A percentile compares a stretch with the other conserved stretches of the same genome.
These are phyloP conservation scores for Pichia occidentalis DNA, from an alignment of 805 yeast species.

Conservation along the genomic window DNA sequence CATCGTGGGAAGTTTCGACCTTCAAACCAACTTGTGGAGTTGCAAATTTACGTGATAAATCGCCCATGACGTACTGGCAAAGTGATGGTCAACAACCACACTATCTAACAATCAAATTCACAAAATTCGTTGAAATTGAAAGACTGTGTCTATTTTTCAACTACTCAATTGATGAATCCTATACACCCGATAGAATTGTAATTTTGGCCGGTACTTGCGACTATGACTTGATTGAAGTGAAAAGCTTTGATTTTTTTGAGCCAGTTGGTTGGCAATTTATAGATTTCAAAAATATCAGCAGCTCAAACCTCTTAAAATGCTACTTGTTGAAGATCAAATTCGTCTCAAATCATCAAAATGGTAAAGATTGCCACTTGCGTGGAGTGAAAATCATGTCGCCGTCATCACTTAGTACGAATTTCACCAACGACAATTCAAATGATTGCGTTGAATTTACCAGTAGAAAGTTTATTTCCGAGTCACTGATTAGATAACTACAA, in stretches of 20 bases:
- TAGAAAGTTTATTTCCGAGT: constrained; percentile 28
- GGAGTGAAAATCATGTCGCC: constrained; percentile 58
- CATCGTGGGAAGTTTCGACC: constrained; percentile 80
- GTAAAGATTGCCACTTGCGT: constrained; percentile 89
- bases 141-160: constrained; percentile 68
- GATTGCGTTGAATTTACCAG: constrained; percentile 30
- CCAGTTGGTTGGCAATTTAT: constrained; percentile 79
- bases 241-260: constrained; percentile 48
- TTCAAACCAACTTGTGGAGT: constrained; percentile 67
- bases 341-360: constrained; percentile 82
- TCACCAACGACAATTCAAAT: constrained; percentile 18
- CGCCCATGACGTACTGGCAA: constrained; percentile 81
- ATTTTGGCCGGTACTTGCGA: constrained; percentile 73
- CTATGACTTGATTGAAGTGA: constrained; percentile 67
- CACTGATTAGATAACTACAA: constrained; percentile 23
- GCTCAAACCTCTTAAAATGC: constrained; percentile 56
- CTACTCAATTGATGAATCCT: constrained; percentile 73
- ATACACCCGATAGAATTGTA: constrained; percentile 71
- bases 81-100: constrained; percentile 93
- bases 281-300: constrained; percentile 46
- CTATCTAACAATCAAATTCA: constrained; percentile 66
- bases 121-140: constrained; percentile 65
- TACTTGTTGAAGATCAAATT: constrained; percentile 58
- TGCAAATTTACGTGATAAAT: constrained; percentile 63
- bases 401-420: constrained; percentile 21